phyloP scores from a whole-genome alignment of 1,284 basidiomycete species.

The Porogramme epimiltina region DNA sequence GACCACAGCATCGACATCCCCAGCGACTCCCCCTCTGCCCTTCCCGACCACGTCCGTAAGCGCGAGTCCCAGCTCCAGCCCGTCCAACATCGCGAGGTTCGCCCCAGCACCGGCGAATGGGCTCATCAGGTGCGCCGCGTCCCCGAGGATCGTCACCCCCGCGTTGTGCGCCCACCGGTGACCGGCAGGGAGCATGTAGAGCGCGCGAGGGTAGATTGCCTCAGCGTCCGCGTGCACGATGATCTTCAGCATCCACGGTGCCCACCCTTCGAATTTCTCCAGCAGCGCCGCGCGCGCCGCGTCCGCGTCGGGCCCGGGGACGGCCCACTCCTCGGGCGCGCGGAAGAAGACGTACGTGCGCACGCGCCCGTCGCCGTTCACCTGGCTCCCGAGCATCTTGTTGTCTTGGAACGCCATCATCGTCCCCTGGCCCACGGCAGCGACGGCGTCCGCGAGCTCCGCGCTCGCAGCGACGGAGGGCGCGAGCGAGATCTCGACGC shows the following conservation, averaged over 20 bases:
- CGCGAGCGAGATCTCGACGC: neutral
- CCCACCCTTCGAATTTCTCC: neutral
- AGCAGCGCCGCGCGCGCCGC: neutral
- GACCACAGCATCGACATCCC: neutral
- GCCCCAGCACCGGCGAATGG: neutral
- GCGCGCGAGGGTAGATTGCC: neutral
- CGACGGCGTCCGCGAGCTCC: neutral
- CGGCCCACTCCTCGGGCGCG: neutral
- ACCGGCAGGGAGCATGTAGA: neutral
- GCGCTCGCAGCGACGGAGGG: neutral
- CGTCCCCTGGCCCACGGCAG: neutral
- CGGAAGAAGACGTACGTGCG: conserved; percentile 1
- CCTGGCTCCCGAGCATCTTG: neutral
- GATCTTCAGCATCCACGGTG: neutral
- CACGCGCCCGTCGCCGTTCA: neutral
- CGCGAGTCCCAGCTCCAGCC: neutral
- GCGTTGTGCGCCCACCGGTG: neutral
- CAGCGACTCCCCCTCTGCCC: neutral
- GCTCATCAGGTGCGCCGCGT: neutral
- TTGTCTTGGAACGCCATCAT: neutral
- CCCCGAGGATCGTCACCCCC: neutral
- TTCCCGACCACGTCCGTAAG: neutral
- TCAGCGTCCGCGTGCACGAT: neutral
- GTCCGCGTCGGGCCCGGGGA: neutral
- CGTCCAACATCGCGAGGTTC: conserved; percentile 1